Base-by-base conservation (phyloP, 768 basidiomycete genomes). In the Boletus rex-veris region DNA sequence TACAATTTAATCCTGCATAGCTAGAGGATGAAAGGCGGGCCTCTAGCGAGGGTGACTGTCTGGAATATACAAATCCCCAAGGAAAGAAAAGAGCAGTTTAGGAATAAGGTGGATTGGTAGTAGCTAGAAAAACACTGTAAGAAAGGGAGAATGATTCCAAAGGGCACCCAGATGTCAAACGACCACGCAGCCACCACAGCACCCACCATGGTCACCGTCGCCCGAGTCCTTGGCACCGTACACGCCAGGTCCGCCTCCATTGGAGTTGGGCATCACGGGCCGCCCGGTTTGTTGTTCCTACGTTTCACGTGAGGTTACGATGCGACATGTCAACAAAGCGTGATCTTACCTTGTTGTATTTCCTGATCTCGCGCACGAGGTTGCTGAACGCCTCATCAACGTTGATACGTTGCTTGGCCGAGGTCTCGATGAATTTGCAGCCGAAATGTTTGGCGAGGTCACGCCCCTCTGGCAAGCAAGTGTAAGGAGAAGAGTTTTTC, bases 361-460 rank as follows among this genome's bases (percentile, higher is more conserved):
- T 87, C 66, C 93, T 81, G 64, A 97, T 97, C 71, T 94, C 91
- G 31, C 94, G 85, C 30, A 98, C 93, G 60, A 98, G 87, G 58
- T 88, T 88, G 64, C 81, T 84, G 75, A 98, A 98, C 12, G 92
- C 92, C 74, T 97, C 92, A 61, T 98, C 95, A 51, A 98, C 94
- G 63, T 97, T 97, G 75, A 95, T 92, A 48, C 95, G 83, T 65
- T 94, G 89, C 74, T 97, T 97, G 42, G 94, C 95, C 5, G 95
- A 98, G 1, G 93, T 96, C 71, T 98, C 95, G 53, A 95, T 90
- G 72, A 94, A 97, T 65, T 88, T 91, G 76, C 92, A 94, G 41
- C 88, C 88, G 67, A 94, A 92, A 70, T 92, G 90, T 71, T 92
- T 92, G 0, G 97, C 97, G 47, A 98, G 85, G 63, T 97, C 93